phyloP scores from a whole-genome alignment of 345 rosid genomes.

The Rhizophora mangle region DNA sequence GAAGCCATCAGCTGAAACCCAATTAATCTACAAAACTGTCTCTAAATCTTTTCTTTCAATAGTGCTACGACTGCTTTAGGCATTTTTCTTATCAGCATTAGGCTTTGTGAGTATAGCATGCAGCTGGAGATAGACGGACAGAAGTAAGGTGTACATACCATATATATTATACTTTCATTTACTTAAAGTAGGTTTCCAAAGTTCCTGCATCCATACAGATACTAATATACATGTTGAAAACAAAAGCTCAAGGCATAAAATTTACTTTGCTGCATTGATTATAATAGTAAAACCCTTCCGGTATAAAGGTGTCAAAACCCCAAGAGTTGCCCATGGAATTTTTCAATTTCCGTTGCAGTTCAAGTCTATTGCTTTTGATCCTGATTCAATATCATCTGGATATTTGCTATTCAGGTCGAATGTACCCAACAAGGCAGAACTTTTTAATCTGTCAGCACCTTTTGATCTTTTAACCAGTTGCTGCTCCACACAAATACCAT shows the following conservation, averaged over 20 bases:
- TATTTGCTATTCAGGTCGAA: constrained; percentile 57
- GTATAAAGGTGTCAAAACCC: constrained; percentile 16
- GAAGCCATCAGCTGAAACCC: too few species aligned
- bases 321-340: constrained; percentile 29
- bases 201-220: constrained; percentile 36
- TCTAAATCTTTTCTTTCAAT: too few species aligned
- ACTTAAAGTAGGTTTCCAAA: constrained; percentile 28
- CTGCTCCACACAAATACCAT: constrained; percentile 37
- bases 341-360: constrained; percentile 37
- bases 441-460: constrained; percentile 34
- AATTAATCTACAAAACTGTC: too few species aligned
- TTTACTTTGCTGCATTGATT: constrained; percentile 27
- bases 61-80: background rate
- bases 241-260: constrained; percentile 26
- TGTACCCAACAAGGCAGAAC: constrained; percentile 19
- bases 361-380: constrained; percentile 41
- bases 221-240: constrained; percentile 45
- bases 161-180: constrained; percentile 26
- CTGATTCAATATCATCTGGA: constrained; percentile 37
- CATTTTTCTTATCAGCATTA: background rate
- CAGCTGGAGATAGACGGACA: background rate
- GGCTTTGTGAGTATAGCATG: background rate
- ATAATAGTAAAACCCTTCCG: constrained; percentile 16
- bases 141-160: constrained; percentile 8
- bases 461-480: constrained; percentile 37